Evolutionary conservation across 345 rosid genomes (phyloP).

Genomic region (Rhodamnia argentea): DNA sequence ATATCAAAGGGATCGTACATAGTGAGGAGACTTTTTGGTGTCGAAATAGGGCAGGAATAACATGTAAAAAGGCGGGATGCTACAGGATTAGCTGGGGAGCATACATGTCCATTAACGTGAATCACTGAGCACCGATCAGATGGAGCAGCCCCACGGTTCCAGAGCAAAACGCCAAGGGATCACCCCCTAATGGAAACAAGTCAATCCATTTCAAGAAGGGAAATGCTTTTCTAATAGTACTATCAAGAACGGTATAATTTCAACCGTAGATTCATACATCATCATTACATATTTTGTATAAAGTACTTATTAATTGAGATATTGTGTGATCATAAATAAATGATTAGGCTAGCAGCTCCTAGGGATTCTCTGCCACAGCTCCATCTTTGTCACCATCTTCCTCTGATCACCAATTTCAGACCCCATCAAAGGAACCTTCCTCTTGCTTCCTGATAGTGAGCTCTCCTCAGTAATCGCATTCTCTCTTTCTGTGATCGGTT

Average conservation of each 20-base stretch:
- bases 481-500: neutral
- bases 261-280: too few relatives aligned
- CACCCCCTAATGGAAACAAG: neutral
- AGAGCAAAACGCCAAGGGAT: neutral
- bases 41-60: neutral
- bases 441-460: too few relatives aligned
- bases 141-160: neutral
- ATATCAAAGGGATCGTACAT: neutral
- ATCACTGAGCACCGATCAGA: neutral
- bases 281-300: too few relatives aligned
- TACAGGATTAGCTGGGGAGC: neutral
- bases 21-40: neutral
- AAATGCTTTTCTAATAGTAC: too few relatives aligned
- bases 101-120: neutral
- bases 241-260: too few relatives aligned
- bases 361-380: neutral
- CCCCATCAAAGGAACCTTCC: neutral
- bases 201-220: neutral
- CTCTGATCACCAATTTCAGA: neutral
- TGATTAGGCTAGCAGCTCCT: too few relatives aligned
- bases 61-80: neutral
- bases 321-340: too few relatives aligned
- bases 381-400: neutral
- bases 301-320: too few relatives aligned
- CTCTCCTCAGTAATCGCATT: too few relatives aligned